Evolutionary conservation across 2,329 filamentous ascomycete species (phyloP).

Genomic region (Alternaria gaisen): DNA sequence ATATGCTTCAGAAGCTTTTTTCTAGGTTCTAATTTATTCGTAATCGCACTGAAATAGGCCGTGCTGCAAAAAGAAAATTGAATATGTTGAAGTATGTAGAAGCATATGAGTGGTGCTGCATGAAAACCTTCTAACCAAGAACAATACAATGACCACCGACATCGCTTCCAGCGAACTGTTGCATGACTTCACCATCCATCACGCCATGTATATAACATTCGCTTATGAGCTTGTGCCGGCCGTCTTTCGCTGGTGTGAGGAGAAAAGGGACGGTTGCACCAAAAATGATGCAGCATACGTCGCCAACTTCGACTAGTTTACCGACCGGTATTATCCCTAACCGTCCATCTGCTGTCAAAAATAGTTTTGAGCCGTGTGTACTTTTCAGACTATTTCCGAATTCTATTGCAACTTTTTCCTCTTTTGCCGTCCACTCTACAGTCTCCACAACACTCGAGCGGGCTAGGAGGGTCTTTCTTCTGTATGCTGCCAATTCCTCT

Average conservation of each 20-base stretch:
- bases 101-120: no score
- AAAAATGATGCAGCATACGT: neutral
- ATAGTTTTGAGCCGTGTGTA: accelerated
- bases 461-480: no score
- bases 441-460: no score
- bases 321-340: neutral
- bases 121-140: no score
- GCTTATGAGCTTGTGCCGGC: neutral
- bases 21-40: no score
- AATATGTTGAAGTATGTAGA: no score
- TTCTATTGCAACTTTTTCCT: accelerated
- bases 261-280: neutral
- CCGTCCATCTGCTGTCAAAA: neutral
- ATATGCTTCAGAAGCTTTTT: neutral
- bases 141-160: no score
- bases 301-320: neutral
- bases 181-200: neutral
- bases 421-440: accelerated
- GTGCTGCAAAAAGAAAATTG: no score
- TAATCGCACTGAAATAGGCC: no score
- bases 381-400: accelerated
- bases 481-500: no score
- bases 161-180: accelerated
- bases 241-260: neutral
- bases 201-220: neutral